Conservation (phyloP, 2,329 filamentous ascomycete genomes). For the Teratosphaeria zuluensis region DNA sequence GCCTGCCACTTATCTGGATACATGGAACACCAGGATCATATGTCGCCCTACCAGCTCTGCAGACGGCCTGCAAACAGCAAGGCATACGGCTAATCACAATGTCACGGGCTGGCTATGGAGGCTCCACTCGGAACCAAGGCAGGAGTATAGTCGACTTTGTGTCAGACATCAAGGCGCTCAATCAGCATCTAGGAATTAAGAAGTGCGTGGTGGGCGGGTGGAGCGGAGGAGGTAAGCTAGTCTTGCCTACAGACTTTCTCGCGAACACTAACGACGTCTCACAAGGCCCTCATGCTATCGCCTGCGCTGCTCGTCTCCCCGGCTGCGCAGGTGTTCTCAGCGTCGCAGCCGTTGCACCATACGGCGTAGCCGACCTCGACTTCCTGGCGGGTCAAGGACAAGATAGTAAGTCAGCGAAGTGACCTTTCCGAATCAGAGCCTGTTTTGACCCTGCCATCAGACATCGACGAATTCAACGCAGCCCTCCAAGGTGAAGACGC, state of each 20-base stretch:
- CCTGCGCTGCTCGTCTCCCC: constrained; percentile 8
- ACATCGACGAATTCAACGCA: constrained; percentile 10
- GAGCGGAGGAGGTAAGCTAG: constrained; percentile 11
- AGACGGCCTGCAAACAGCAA: constrained; percentile 5
- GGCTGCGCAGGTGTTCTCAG: constrained; percentile 5
- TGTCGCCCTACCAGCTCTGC: background rate
- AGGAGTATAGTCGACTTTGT: constrained; percentile 7
- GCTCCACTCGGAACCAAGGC: constrained; percentile 6
- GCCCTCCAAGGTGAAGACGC: constrained; percentile 7
- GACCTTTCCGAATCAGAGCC: background rate
- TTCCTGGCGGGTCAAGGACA: constrained; percentile 12
- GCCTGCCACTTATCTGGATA: constrained; percentile 7
- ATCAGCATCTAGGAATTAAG: constrained; percentile 7
- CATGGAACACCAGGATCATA: constrained; percentile 9
- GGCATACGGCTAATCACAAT: constrained; percentile 7
- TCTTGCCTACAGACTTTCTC: background rate
- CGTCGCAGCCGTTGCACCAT: constrained; percentile 11
- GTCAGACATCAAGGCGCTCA: constrained; percentile 6
- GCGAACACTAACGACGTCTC: background rate
- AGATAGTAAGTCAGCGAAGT: constrained; percentile 6
- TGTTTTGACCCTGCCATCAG: background rate
- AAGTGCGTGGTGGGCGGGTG: constrained; percentile 10
- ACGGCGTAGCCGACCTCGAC: constrained; percentile 11
- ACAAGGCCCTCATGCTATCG: constrained; percentile 10
- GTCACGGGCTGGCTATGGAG: constrained; percentile 11